These are phyloP conservation scores for Seminavis robusta DNA, from an alignment of 108 stramenopile species.

Conservation along the genomic window DNA sequence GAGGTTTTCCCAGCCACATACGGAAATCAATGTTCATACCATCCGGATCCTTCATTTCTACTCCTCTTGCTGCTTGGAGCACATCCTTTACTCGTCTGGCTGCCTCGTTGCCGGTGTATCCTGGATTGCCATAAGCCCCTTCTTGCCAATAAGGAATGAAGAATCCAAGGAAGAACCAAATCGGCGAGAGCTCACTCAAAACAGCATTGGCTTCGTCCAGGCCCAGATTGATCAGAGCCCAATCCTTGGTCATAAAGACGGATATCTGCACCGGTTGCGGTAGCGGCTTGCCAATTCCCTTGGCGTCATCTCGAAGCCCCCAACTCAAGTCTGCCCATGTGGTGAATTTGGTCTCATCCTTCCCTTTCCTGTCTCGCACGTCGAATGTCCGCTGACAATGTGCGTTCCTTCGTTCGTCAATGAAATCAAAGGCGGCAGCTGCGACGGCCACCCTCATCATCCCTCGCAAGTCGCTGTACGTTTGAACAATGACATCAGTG, in stretches of 20 bases:
- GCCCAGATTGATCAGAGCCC: slow-evolving; percentile 75
- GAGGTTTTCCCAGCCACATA: slow-evolving; percentile 60
- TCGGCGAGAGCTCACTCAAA: slow-evolving; percentile 50
- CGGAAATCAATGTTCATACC: slow-evolving; percentile 73
- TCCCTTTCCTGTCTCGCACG: background rate
- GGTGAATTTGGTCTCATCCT: background rate
- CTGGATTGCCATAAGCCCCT: slow-evolving; percentile 65
- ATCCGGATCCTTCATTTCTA: slow-evolving; percentile 10
- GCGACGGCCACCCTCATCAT: slow-evolving; percentile 24
- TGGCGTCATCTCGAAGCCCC: slow-evolving; percentile 59
- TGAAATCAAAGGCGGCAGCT: slow-evolving; percentile 35
- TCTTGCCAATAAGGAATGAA: slow-evolving; percentile 68
- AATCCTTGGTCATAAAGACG: slow-evolving; percentile 76
- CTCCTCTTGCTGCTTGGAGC: slow-evolving; percentile 12
- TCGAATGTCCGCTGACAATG: slow-evolving; percentile 12
- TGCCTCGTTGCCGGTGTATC: slow-evolving; percentile 49
- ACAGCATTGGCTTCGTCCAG: slow-evolving; percentile 39
- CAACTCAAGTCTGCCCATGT: slow-evolving; percentile 59
- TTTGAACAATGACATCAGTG: slow-evolving; percentile 33
- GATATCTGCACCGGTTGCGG: slow-evolving; percentile 63
- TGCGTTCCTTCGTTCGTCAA: slow-evolving; percentile 32
- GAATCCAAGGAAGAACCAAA: slow-evolving; percentile 75
- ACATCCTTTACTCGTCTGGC: slow-evolving; percentile 27
- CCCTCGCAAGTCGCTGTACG: slow-evolving; percentile 34
- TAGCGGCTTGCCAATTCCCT: slow-evolving; percentile 26